Evolutionary conservation across 768 basidiomycete genomes (phyloP), one percentile per base, ranked within the genome.

Genomic region (Phaffia tasmanica): DNA sequence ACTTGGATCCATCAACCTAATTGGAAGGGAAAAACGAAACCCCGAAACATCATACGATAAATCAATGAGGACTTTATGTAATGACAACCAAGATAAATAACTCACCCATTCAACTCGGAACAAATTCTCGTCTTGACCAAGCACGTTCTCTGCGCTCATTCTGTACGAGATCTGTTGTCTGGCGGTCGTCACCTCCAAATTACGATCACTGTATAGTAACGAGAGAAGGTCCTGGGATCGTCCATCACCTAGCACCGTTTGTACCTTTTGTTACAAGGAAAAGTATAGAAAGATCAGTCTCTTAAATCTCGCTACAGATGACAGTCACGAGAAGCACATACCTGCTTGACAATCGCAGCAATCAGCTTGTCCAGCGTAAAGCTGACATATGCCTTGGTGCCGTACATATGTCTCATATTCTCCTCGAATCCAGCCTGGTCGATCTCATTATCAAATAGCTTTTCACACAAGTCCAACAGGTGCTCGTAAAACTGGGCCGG

Each of bases 331-430:
- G 16, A 54, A 54, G 21, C 8, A 18, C 53, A 54, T 68, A 90
- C 91, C 81, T 95, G 91, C 79, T 97, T 97, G 75, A 97, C 83
- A 61, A 97, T 82, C 25, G 86, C 85, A 16, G 83, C 85, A 65
- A 98, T 85, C 56, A 95, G 78, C 77, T 93, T 91, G 80, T 99
- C 95, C 72, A 99, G 75, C 1, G 95, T 97, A 77, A 94, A 98
- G 70, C 94, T 77, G 63, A 85, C 82, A 78, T 90, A 97, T 4
- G 90, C 92, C 85, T 93, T 79, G 70, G 71, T 74, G 19, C 72
- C 74, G 71, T 80, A 77, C 75, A 75, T 76, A 83, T 89, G 89
- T 70, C 95, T 80, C 84, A 97, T 84, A 73, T 90, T 89, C 75
- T 98, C 95, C 76, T 98, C 94, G 72, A 92, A 98, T 25, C 85